These are phyloP conservation scores for Pichia cactophila DNA, from an alignment of 1,139 yeast genomes.

Conservation along the genomic window DNA sequence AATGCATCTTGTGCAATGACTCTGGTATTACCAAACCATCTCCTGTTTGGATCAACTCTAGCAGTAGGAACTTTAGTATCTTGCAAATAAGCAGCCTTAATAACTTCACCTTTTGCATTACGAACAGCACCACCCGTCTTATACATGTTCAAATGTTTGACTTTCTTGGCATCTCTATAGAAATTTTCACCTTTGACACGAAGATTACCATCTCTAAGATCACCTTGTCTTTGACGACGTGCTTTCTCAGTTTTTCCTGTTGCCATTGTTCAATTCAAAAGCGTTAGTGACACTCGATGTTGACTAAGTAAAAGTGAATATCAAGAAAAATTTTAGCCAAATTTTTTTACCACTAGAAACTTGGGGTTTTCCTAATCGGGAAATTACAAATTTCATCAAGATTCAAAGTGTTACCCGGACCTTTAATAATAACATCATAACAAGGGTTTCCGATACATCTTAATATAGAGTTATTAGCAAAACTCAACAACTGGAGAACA, in stretches of 20 bases:
- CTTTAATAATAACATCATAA: background rate
- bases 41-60: conserved; percentile 89
- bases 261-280: conserved; percentile 52
- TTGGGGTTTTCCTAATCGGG: background rate
- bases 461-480: background rate
- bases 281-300: background rate
- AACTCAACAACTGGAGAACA: background rate
- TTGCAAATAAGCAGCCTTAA: conserved; percentile 83
- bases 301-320: background rate
- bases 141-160: conserved; percentile 85
- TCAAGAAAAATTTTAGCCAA: background rate
- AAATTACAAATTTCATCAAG: background rate
- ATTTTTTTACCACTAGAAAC: too few relatives aligned
- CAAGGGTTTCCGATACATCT: background rate
- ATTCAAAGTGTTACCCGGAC: background rate
- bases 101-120: conserved; percentile 80
- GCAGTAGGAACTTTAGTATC: conserved; percentile 85
- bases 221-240: conserved; percentile 78
- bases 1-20: conserved; percentile 97
- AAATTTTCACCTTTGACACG: conserved; percentile 96
- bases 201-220: conserved; percentile 79
- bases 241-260: conserved; percentile 85
- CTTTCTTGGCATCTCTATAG: conserved; percentile 90
- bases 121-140: conserved; percentile 83
- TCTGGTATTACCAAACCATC: conserved; percentile 97